Percentiles rank a stretch among this genome's conserved stretches.
These are phyloP conservation scores for Aspergillus persii DNA, from an alignment of 2,329 filamentous ascomycete species.

Conservation along the genomic window DNA sequence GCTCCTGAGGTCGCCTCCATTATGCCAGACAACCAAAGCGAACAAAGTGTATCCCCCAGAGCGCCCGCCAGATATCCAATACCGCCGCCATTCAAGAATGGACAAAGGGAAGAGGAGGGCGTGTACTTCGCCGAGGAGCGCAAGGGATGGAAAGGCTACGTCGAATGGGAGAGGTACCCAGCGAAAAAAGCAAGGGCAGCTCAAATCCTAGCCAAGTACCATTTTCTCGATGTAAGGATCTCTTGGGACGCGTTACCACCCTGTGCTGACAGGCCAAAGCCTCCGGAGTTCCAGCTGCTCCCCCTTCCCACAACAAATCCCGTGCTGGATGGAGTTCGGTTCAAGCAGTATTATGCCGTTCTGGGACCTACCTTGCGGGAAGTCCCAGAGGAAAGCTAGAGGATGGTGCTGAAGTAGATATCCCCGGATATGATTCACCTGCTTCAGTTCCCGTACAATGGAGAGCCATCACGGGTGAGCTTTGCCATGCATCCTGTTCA, in stretches of 20 bases:
- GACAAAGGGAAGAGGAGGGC: too few relatives aligned
- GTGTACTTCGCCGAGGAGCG: too few relatives aligned
- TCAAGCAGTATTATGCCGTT: conserved; percentile 60
- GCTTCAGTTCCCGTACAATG: conserved; percentile 64
- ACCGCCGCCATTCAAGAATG: too few relatives aligned
- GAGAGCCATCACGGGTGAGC: conserved; percentile 50
- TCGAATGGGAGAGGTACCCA: conserved; percentile 69
- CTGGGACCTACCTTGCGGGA: conserved; percentile 45
- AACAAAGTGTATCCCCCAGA: too few relatives aligned
- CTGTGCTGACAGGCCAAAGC: conserved; percentile 9
- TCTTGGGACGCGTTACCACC: conserved; percentile 53
- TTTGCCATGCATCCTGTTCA: too few relatives aligned
- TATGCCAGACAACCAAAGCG: too few relatives aligned
- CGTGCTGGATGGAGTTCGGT: conserved; percentile 54
- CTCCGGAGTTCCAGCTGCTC: conserved; percentile 56
- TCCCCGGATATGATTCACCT: conserved; percentile 61
- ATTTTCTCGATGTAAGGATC: conserved; percentile 39
- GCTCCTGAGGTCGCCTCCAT: too few relatives aligned
- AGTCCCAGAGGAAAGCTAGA: conserved; percentile 60
- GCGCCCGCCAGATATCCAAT: too few relatives aligned
- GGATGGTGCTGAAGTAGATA: conserved; percentile 56
- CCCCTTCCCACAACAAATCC: conserved; percentile 59
- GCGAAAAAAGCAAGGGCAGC: conserved; percentile 61
- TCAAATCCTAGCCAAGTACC: conserved; percentile 22
- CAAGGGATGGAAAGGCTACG: conserved; percentile 43